Evolutionary conservation across 2,329 filamentous ascomycete genomes (phyloP).

Genomic region (Aspergillus sp.): DNA sequence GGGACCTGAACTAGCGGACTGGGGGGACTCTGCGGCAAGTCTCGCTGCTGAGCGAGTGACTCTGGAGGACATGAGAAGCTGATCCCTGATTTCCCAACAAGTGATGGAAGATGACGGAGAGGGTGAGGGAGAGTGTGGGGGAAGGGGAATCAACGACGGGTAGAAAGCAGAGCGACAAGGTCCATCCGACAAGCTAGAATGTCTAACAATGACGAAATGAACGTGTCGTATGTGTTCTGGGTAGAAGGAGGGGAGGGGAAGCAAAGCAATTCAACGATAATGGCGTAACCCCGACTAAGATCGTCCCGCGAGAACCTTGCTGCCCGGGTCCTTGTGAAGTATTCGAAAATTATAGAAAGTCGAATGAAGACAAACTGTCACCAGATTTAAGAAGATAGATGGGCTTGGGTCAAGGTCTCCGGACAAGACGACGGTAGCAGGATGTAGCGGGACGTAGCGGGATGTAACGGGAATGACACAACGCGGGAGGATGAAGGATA

Average conservation of each 20-base stretch:
- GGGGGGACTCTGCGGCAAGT: conserved; percentile 60
- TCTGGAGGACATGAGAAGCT: conserved; percentile 87
- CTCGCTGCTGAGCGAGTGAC: conserved; percentile 91
- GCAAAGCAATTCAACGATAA: neutral
- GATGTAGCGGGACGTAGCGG: neutral
- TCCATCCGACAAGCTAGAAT: neutral
- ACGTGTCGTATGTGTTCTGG: neutral
- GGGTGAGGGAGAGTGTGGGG: conserved; percentile 1
- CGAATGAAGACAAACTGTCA: too few species aligned
- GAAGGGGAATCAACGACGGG: neutral
- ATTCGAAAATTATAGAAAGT: neutral
- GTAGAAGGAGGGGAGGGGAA: neutral
- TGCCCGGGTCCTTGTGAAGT: neutral
- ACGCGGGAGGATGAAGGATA: neutral
- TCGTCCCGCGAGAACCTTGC: neutral
- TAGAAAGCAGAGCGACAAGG: neutral
- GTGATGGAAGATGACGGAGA: conserved; percentile 1
- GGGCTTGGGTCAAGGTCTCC: neutral
- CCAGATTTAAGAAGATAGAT: too few species aligned
- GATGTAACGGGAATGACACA: neutral
- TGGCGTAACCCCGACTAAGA: neutral
- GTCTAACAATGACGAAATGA: too few species aligned
- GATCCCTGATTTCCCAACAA: conserved; percentile 17
- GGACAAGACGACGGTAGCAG: neutral
- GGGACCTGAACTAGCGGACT: conserved; percentile 35